A percentile compares a stretch with the other conserved stretches of the same genome.
These are phyloP conservation scores for Sistotremastrum suecicum DNA, from an alignment of 768 basidiomycete genomes.

Conservation along the genomic window DNA sequence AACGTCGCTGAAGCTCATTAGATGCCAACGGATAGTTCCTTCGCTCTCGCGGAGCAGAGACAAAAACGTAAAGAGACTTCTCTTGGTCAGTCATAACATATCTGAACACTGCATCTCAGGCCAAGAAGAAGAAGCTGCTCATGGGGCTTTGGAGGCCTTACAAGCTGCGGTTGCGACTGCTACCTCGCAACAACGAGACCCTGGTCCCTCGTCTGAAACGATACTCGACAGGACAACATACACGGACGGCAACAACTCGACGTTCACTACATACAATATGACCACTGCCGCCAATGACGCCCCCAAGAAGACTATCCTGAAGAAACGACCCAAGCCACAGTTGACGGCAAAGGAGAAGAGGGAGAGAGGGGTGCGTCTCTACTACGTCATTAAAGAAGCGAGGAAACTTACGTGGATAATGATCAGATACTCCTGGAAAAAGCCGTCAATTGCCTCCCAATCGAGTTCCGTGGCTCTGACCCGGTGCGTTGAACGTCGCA, in stretches of 20 bases:
- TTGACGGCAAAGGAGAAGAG: conserved; percentile 71
- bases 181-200: conserved; percentile 14
- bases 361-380: conserved; percentile 47
- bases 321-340: conserved; percentile 49
- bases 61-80: conserved; percentile 27
- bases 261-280: conserved; percentile 16
- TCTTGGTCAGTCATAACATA: not conserved
- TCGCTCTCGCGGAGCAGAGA: conserved; percentile 39
- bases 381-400: not conserved
- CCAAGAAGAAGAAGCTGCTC: conserved; percentile 41
- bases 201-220: conserved; percentile 11
- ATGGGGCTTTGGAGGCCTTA: conserved; percentile 39
- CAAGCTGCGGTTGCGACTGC: conserved; percentile 20
- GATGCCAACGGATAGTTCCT: conserved; percentile 51
- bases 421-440: conserved; percentile 38
- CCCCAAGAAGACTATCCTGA: conserved; percentile 26
- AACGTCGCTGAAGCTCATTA: conserved; percentile 10
- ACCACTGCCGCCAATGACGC: conserved; percentile 9
- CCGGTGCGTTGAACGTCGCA: conserved; percentile 37
- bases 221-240: conserved; percentile 16
- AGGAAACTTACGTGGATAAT: conserved; percentile 26
- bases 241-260: conserved; percentile 20
- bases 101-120: not conserved
- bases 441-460: conserved; percentile 60
- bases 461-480: conserved; percentile 85